A percentile compares a stretch with the other conserved stretches of the same genome.
These are phyloP conservation scores for Macrolepiota albuminosa DNA, from an alignment of 768 basidiomycete genomes.

Conservation along the genomic window DNA sequence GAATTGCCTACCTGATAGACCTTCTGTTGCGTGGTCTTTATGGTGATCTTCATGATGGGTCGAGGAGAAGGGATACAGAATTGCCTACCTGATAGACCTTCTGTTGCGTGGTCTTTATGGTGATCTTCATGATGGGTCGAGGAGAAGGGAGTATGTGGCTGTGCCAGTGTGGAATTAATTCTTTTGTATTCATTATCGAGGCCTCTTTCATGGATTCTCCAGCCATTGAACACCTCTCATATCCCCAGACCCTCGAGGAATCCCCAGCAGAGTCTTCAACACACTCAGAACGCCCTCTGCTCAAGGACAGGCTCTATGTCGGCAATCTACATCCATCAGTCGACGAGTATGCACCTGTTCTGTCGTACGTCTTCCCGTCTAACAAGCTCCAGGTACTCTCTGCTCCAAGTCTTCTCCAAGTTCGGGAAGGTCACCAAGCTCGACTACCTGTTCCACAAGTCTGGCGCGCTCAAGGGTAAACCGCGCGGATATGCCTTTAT, in stretches of 20 bases:
- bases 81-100: conserved; percentile 73
- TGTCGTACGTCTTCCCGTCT: not conserved
- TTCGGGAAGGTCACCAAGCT: conserved; percentile 91
- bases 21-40: conserved; percentile 95
- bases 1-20: conserved; percentile 62
- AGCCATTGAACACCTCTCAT: conserved; percentile 17
- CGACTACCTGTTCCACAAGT: conserved; percentile 95
- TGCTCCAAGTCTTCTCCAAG: conserved; percentile 87
- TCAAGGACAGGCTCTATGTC: conserved; percentile 80
- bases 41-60: conserved; percentile 79
- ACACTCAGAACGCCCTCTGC: conserved; percentile 26
- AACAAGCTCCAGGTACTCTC: conserved; percentile 55
- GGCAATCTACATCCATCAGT: conserved; percentile 86
- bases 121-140: conserved; percentile 72
- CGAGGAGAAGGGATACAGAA: conserved; percentile 2
- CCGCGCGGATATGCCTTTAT: conserved; percentile 95
- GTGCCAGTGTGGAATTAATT: not conserved
- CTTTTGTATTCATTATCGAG: not conserved
- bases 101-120: conserved; percentile 92
- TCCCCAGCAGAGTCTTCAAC: conserved; percentile 14
- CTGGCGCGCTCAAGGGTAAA: conserved; percentile 83
- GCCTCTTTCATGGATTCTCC: conserved; percentile 3
- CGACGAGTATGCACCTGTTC: conserved; percentile 61
- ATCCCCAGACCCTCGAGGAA: conserved; percentile 17
- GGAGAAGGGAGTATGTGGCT: conserved; percentile 7